Conservation (phyloP, 495 filamentous ascomycete species). For the Sphaerosporella brunnea region DNA sequence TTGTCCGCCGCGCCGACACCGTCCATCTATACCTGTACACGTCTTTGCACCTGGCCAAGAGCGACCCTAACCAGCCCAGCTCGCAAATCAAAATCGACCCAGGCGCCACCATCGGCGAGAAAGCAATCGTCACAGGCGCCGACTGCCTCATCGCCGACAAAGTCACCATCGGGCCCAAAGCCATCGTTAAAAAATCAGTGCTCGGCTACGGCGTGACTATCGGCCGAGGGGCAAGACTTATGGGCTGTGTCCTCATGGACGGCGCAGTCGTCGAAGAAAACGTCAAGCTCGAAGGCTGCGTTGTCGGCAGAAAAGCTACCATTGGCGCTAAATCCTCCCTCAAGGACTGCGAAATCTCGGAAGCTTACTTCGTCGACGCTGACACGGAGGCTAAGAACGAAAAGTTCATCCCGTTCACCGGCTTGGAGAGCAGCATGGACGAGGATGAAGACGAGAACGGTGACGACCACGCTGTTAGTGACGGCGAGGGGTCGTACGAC, state of each 20-base stretch:
- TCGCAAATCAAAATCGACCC: constrained; percentile 61
- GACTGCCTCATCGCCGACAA: constrained; percentile 73
- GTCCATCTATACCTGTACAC: constrained; percentile 57
- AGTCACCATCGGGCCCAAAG: constrained; percentile 64
- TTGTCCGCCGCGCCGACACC: constrained; percentile 78
- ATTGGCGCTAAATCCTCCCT: constrained; percentile 60
- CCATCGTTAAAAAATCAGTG: constrained; percentile 73
- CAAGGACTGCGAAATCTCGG: constrained; percentile 79
- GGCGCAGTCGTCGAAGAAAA: constrained; percentile 63
- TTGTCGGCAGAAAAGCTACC: constrained; percentile 56
- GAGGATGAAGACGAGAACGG: constrained; percentile 23
- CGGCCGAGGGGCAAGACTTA: constrained; percentile 56
- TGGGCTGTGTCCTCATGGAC: constrained; percentile 77
- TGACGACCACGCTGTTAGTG: constrained; percentile 10
- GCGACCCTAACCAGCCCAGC: constrained; percentile 38
- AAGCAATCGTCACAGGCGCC: constrained; percentile 52
- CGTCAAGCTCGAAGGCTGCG: constrained; percentile 60
- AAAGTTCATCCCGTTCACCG: constrained; percentile 39
- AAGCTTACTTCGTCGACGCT: no score
- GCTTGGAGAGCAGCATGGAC: constrained; percentile 6
- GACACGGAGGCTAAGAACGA: constrained; percentile 67
- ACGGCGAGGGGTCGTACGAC: constrained; percentile 2
- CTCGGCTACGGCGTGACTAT: constrained; percentile 77
- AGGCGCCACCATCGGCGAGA: constrained; percentile 53
- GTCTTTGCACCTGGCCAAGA: constrained; percentile 71